Conservation (phyloP, 345 rosid genomes). For the Rhizophora mangle region DNA sequence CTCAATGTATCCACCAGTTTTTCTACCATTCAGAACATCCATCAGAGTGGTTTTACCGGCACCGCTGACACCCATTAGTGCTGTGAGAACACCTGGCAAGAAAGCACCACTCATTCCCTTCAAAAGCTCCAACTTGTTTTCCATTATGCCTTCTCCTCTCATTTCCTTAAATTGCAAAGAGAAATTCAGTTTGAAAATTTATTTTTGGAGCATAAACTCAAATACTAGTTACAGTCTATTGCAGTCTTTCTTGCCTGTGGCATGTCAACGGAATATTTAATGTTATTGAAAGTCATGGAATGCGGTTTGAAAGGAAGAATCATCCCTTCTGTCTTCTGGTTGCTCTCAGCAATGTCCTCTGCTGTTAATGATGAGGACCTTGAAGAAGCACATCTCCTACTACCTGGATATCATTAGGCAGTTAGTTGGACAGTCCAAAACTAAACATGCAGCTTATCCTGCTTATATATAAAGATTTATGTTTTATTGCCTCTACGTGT, state of each 20-base stretch:
- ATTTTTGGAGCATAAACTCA: background rate
- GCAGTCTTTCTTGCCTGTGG: slow-evolving; percentile 46
- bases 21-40: slow-evolving; percentile 78
- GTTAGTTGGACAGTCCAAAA: background rate
- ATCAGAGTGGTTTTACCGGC: slow-evolving; percentile 75
- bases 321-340: slow-evolving; percentile 48
- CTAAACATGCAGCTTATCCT: background rate
- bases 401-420: background rate
- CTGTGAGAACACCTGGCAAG: slow-evolving; percentile 72
- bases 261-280: slow-evolving; percentile 70
- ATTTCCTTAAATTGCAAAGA: slow-evolving; percentile 32
- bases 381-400: background rate
- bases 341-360: background rate
- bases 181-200: background rate
- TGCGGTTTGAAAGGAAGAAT: slow-evolving; percentile 72
- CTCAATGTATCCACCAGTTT: slow-evolving; percentile 24
- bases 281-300: slow-evolving; percentile 52
- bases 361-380: background rate
- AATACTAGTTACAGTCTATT: background rate
- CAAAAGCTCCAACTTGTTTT: slow-evolving; percentile 52
- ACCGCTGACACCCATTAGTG: slow-evolving; percentile 65
- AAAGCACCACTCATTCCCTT: slow-evolving; percentile 67
- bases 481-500: background rate
- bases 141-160: slow-evolving; percentile 46
- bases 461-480: background rate